Evolutionary conservation across 345 rosid species (phyloP), one percentile per base, ranked within the genome.

Genomic region (Populus ilicifolia): DNA sequence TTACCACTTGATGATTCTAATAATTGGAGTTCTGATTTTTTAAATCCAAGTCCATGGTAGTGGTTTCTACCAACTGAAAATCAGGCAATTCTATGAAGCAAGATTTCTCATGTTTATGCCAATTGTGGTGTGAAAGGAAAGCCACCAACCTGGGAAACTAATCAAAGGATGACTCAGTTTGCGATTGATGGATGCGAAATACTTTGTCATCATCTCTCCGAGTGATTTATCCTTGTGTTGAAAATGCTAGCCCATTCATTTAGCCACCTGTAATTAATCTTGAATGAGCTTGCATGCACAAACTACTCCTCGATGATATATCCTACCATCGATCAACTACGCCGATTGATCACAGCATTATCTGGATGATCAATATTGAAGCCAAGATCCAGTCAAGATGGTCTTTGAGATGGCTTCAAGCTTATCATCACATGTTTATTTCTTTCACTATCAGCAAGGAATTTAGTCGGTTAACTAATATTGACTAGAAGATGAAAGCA

Each of bases 401-500:
- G 38, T 20, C 54, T 18, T 50, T 18, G 69, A 64, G 36, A 46
- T 62, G 43, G 43, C 21, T 54, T 21, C 17, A 25, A 77, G 36
- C 20, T 46, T 69, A 74, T 66, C 52, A 33, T 14, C 79, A 70
- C 85, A 73, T 76, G 72, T 38, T 50, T 20, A 72, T 73, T 77
- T 50, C 1, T 52, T 71, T 82, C 74, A 6, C 62, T 8, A 80
- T 75, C 61, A 69, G 30, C 21, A 25, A 8, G 56, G 54, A 62
- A 68, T 23, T 13, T 9, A 30, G 84, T 75, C 77, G 87, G 85
- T 75, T 74, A 82, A 63, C 83, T 84, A 81, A 77, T 54, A 13
- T 85, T 85, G 85, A 85, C 85, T 17, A 1, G 67, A 48, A 73
- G 70, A 63, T 73, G 44, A 79, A 76, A 44, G 74, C 79, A 23